Conservation (phyloP, 2,329 filamentous ascomycete genomes). For the Macrophomina phaseolina region DNA sequence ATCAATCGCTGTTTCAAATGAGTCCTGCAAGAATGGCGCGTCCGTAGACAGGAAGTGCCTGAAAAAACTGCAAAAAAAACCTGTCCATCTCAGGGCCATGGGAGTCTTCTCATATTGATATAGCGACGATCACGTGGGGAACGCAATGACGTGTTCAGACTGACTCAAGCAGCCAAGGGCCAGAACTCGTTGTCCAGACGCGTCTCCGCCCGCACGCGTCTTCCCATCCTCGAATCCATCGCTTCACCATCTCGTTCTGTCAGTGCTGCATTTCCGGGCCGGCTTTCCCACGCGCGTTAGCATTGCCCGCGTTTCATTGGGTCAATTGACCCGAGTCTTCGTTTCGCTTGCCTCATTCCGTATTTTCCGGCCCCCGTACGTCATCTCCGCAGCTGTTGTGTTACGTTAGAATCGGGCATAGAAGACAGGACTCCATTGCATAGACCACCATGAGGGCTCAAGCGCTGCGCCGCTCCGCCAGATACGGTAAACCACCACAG, state of each 20-base stretch:
- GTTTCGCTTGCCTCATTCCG: neutral
- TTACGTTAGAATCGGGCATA: neutral
- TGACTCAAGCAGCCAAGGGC: neutral
- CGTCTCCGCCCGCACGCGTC: slow-evolving; percentile 12
- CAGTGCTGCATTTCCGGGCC: neutral
- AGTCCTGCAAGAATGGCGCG: too few relatives aligned
- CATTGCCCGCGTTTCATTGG: neutral
- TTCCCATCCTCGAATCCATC: neutral
- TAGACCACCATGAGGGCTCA: slow-evolving; percentile 2
- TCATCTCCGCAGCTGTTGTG: neutral
- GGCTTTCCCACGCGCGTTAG: neutral
- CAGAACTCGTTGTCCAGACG: neutral
- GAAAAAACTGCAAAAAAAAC: neutral
- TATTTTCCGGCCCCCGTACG: neutral
- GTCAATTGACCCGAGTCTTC: neutral
- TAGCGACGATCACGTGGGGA: neutral
- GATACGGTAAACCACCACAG: slow-evolving; percentile 18
- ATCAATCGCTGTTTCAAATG: too few relatives aligned
- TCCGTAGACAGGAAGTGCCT: too few relatives aligned
- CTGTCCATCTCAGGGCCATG: neutral
- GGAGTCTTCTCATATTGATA: neutral
- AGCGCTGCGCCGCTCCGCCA: slow-evolving; percentile 10
- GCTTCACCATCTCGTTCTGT: neutral
- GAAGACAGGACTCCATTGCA: neutral
- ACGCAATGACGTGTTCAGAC: slow-evolving; percentile 11